These are phyloP conservation scores for Nigrospora osmanthi DNA, from an alignment of 2,329 filamentous ascomycete species.

Conservation along the genomic window DNA sequence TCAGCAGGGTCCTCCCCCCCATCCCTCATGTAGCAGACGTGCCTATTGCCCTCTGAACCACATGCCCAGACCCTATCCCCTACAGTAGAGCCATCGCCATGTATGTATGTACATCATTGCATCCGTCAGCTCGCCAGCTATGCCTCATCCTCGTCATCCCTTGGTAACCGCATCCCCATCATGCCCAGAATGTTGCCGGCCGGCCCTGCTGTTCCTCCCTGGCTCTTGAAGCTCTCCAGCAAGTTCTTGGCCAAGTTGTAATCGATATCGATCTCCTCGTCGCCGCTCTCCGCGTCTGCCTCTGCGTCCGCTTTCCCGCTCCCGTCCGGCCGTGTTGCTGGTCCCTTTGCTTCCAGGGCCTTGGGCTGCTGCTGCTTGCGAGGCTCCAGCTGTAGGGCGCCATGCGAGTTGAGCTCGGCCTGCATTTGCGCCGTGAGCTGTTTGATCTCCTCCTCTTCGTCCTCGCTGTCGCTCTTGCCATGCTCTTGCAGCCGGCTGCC, in stretches of 20 bases:
- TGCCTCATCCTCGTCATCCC: constrained; percentile 59
- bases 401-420: constrained; percentile 60
- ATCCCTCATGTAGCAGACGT: too few species aligned
- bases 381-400: constrained; percentile 51
- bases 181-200: constrained; percentile 80
- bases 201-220: constrained; percentile 78
- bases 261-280: constrained; percentile 67
- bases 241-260: constrained; percentile 86
- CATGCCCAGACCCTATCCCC: too few species aligned
- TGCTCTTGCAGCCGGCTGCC: not conserved
- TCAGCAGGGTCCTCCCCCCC: too few species aligned
- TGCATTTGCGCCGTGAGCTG: constrained; percentile 65
- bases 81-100: too few species aligned
- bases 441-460: constrained; percentile 54
- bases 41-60: too few species aligned
- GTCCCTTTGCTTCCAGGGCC: constrained; percentile 17
- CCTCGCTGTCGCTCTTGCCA: constrained; percentile 18
- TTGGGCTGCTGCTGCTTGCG: constrained; percentile 22
- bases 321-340: constrained; percentile 6
- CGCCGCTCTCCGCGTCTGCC: constrained; percentile 37
- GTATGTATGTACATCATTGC: too few species aligned
- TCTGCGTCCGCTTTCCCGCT: constrained; percentile 29
- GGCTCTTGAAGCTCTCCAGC: constrained; percentile 85
- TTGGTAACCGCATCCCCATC: constrained; percentile 75
- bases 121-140: not conserved